These are phyloP conservation scores for Phytophthora europaea DNA, from an alignment of 352 stramenopile species.

Conservation along the genomic window DNA sequence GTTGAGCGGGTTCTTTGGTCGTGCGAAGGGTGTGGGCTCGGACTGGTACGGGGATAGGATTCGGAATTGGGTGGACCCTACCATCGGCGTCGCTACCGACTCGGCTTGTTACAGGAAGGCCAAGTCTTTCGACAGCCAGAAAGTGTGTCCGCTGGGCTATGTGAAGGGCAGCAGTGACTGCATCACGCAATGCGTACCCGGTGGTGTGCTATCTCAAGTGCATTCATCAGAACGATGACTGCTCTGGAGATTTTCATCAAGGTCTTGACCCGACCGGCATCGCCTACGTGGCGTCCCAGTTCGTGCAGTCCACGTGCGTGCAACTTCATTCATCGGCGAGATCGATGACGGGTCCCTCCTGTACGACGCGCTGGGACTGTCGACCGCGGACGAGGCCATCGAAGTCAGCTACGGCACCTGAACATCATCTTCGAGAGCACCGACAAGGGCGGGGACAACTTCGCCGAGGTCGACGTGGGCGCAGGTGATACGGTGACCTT, in stretches of 20 bases:
- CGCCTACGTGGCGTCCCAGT: slow-evolving; percentile 37
- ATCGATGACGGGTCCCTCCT: slow-evolving; percentile 29
- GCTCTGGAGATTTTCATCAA: slow-evolving; percentile 45
- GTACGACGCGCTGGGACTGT: slow-evolving; percentile 24
- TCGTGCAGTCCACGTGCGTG: slow-evolving; percentile 34
- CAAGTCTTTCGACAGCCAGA: slow-evolving; percentile 4
- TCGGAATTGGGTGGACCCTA: slow-evolving; percentile 25
- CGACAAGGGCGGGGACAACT: slow-evolving; percentile 9
- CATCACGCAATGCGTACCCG: slow-evolving; percentile 48
- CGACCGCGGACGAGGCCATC: slow-evolving; percentile 27
- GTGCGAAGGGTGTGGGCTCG: slow-evolving; percentile 6
- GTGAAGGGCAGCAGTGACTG: slow-evolving; percentile 5
- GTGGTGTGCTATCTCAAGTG: slow-evolving; percentile 61
- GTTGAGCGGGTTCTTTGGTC: slow-evolving; percentile 15
- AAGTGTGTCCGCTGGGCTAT: slow-evolving; percentile 17
- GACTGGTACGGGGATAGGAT: slow-evolving; percentile 23
- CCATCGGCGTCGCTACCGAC: slow-evolving; percentile 22
- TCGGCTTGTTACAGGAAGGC: slow-evolving; percentile 28
- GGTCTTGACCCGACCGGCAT: slow-evolving; percentile 42
- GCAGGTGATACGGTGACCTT: slow-evolving; percentile 15
- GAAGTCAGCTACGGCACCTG: slow-evolving; percentile 33
- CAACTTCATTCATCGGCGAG: slow-evolving; percentile 11
- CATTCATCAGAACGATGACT: slow-evolving; percentile 58
- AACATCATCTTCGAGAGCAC: slow-evolving; percentile 30
- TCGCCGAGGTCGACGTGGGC: slow-evolving; percentile 10